Conservation (phyloP, 805 yeast species). For the Kodamaea lidongshanica region DNA sequence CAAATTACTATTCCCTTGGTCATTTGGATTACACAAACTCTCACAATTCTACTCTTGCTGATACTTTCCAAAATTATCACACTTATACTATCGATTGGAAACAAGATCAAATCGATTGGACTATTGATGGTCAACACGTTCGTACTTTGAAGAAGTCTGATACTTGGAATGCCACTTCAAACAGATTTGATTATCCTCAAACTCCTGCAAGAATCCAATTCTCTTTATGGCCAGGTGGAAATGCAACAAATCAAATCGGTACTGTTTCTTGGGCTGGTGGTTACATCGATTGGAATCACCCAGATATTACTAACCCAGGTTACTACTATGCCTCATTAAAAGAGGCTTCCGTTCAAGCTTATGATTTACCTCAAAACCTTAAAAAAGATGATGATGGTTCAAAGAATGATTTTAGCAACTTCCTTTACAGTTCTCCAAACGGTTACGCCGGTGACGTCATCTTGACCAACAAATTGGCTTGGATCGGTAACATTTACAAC, state of each 20-base stretch:
- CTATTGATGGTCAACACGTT: conserved; percentile 57
- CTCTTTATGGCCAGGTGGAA: conserved; percentile 78
- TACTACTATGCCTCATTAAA: conserved; percentile 67
- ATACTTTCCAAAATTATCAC: conserved; percentile 67
- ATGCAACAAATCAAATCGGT: conserved; percentile 47
- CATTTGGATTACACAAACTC: conserved; percentile 60
- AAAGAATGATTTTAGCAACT: conserved; percentile 40
- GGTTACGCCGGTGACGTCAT: conserved; percentile 35
- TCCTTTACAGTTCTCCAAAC: conserved; percentile 40
- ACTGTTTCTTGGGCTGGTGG: conserved; percentile 89
- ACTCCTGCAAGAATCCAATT: conserved; percentile 70
- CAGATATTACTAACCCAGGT: conserved; percentile 70
- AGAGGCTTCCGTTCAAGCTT: conserved; percentile 57
- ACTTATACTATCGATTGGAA: conserved; percentile 76
- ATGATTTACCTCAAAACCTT: conserved; percentile 62
- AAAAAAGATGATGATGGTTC: conserved; percentile 11
- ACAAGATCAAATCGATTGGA: conserved; percentile 67
- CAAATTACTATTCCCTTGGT: conserved; percentile 80
- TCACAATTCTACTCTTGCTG: conserved; percentile 32
- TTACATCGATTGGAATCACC: conserved; percentile 70
- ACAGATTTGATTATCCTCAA: conserved; percentile 57
- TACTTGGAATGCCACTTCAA: conserved; percentile 58
- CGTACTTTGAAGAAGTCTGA: conserved; percentile 59
- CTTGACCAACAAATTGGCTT: conserved; percentile 57
- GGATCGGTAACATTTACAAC: conserved; percentile 47